Evolutionary conservation across 2,329 filamentous ascomycete genomes (phyloP).

Genomic region (Botryotinia narcissicola): DNA sequence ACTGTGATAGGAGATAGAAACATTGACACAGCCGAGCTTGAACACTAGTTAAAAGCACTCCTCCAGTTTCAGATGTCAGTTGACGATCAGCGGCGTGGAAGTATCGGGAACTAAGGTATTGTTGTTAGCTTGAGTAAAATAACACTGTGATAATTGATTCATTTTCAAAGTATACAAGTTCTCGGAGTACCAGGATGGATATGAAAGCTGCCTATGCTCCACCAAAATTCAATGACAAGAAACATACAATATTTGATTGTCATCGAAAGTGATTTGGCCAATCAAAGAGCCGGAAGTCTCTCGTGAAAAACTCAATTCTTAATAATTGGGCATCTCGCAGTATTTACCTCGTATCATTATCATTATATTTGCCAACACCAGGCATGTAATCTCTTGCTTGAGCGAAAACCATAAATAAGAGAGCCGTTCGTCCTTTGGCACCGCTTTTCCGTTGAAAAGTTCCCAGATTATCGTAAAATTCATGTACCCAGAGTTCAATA

Average conservation of each 20-base stretch:
- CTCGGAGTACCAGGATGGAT: background rate
- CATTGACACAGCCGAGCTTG: constrained; percentile 44
- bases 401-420: constrained; percentile 51
- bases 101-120: constrained; percentile 31
- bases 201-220: background rate
- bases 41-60: constrained; percentile 39
- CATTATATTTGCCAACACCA: background rate
- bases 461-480: constrained; percentile 47
- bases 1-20: constrained; percentile 39
- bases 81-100: constrained; percentile 37
- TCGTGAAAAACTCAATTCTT: background rate
- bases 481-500: constrained; percentile 49
- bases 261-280: background rate
- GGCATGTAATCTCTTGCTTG: constrained; percentile 45
- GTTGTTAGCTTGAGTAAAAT: constrained; percentile 20
- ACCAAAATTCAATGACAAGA: background rate
- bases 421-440: constrained; percentile 41
- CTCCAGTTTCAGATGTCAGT: constrained; percentile 38
- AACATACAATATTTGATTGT: background rate
- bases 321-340: background rate
- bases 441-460: constrained; percentile 43
- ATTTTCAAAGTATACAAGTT: background rate
- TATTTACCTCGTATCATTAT: constrained; percentile 24
- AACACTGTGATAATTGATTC: constrained; percentile 22
- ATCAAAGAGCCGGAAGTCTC: background rate